A percentile compares a stretch with the other conserved stretches of the same genome.
Evolutionary conservation across 208 protist genomes (phyloP).

Genomic region (Leishmania gerbilli): DNA sequence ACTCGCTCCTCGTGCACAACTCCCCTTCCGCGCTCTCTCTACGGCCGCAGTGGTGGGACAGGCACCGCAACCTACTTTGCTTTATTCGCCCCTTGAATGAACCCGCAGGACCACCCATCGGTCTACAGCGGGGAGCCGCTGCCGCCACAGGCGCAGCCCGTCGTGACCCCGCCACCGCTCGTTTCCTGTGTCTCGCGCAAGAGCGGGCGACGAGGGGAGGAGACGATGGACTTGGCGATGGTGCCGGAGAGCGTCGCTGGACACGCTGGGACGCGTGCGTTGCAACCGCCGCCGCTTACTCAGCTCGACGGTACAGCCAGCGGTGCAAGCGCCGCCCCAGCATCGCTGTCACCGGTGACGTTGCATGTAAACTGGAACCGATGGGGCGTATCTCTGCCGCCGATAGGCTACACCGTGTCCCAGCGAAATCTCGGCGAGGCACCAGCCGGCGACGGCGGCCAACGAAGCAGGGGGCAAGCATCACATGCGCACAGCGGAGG

Average conservation of each 20-base stretch:
- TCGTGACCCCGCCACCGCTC: not conserved
- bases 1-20: not conserved
- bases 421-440: not conserved
- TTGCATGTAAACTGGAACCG: not conserved
- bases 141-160: not conserved
- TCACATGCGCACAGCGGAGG: not conserved
- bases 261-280: not conserved
- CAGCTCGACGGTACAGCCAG: not conserved
- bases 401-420: conserved; percentile 17
- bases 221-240: not conserved
- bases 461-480: not conserved
- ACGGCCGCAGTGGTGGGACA: not conserved
- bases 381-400: conserved; percentile 20
- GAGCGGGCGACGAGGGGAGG: conserved; percentile 8
- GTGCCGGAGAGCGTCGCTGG: not conserved
- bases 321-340: not conserved
- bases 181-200: not conserved
- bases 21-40: not conserved
- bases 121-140: not conserved
- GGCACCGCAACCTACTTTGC: not conserved
- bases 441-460: not conserved
- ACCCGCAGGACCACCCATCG: not conserved
- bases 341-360: not conserved
- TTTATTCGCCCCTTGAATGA: not conserved
- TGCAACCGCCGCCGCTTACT: conserved; percentile 1